These are phyloP conservation scores for Casuarina cunninghamiana DNA, from an alignment of 306 rosid genomes.

Conservation along the genomic window DNA sequence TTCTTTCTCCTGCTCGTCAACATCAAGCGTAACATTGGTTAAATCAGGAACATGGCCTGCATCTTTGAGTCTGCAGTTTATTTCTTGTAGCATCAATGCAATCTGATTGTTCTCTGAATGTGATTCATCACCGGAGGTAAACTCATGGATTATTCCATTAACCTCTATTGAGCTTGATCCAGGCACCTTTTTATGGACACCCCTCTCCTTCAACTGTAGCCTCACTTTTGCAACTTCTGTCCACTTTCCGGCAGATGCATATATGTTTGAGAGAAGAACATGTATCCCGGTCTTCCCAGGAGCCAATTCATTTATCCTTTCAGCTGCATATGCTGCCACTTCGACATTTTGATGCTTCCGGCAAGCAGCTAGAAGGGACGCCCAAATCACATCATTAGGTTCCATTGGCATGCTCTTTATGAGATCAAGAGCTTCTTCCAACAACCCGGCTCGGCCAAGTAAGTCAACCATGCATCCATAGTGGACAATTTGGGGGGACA, in stretches of 20 bases:
- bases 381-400: constrained; percentile 76
- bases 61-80: constrained; percentile 49
- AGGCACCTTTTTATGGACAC: constrained; percentile 51
- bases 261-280: constrained; percentile 70
- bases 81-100: constrained; percentile 59
- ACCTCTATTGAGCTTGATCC: constrained; percentile 69
- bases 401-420: constrained; percentile 72
- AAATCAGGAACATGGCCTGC: constrained; percentile 74
- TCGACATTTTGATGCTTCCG: constrained; percentile 55
- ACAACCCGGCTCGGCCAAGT: constrained; percentile 63
- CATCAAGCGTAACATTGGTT: constrained; percentile 69
- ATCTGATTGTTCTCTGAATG: constrained; percentile 41
- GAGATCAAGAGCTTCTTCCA: constrained; percentile 66
- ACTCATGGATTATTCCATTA: constrained; percentile 63
- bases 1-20: constrained; percentile 63
- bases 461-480: constrained; percentile 88
- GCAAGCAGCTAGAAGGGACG: constrained; percentile 76
- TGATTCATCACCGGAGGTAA: constrained; percentile 64
- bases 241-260: constrained; percentile 81
- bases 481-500: constrained; percentile 60
- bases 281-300: constrained; percentile 56
- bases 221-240: constrained; percentile 80
- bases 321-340: constrained; percentile 63
- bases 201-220: constrained; percentile 61
- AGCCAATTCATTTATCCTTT: constrained; percentile 43